Evolutionary conservation across 495 filamentous ascomycete genomes (phyloP).

Genomic region (Usnea hakonensis): DNA sequence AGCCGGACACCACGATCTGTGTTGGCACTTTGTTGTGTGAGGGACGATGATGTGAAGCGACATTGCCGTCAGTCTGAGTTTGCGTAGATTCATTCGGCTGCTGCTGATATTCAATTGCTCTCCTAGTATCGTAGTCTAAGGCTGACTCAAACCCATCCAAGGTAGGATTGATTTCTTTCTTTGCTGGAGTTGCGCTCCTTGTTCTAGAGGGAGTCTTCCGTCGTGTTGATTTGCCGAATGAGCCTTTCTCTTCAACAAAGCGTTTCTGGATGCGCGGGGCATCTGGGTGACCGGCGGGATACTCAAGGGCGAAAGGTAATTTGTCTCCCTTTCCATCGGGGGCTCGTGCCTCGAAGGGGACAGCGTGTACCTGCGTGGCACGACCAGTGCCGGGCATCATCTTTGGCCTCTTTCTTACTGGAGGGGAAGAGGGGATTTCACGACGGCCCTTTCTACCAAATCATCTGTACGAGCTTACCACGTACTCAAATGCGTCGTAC

Average conservation of each 20-base stretch:
- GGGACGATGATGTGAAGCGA: constrained; percentile 36
- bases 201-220: constrained; percentile 45
- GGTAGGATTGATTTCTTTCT: constrained; percentile 47
- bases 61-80: constrained; percentile 21
- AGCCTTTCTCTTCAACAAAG: constrained; percentile 48
- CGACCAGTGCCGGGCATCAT: constrained; percentile 14
- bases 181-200: constrained; percentile 52
- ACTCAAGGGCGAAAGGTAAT: constrained; percentile 55
- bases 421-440: neutral
- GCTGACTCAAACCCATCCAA: constrained; percentile 45
- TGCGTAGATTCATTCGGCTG: constrained; percentile 38
- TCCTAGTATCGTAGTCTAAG: constrained; percentile 25
- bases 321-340: constrained; percentile 51
- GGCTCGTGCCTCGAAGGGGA: constrained; percentile 57
- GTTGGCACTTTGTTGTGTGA: constrained; percentile 56
- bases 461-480: neutral
- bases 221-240: constrained; percentile 51
- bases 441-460: neutral
- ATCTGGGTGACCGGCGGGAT: constrained; percentile 36
- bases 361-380: constrained; percentile 57
- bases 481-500: neutral
- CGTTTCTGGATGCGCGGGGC: constrained; percentile 12
- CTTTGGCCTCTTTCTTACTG: neutral
- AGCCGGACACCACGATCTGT: constrained; percentile 80
- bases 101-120: constrained; percentile 28